Evolutionary conservation across 805 yeast genomes (phyloP).

Genomic region (Starmerella scarabaei): DNA sequence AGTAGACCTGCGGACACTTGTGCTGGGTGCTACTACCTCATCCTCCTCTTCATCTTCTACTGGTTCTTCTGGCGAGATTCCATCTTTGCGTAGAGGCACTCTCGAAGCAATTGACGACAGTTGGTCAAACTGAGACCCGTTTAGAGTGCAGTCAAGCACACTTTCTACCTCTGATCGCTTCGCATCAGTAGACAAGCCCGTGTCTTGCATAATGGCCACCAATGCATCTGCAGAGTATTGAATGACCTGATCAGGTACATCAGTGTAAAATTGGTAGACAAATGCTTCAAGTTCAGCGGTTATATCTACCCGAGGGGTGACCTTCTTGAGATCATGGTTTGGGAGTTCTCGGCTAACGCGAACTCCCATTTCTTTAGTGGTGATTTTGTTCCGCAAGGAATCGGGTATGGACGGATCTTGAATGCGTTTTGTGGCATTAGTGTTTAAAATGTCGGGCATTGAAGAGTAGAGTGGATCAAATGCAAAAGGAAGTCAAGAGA

Average conservation of each 20-base stretch:
- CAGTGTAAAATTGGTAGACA: conserved; percentile 48
- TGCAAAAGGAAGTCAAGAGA: too few species aligned
- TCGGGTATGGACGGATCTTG: conserved; percentile 17
- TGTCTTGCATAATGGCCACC: conserved; percentile 42
- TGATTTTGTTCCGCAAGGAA: conserved; percentile 53
- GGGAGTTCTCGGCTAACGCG: conserved; percentile 24
- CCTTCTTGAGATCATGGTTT: not conserved
- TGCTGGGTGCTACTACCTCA: conserved; percentile 9
- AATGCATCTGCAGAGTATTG: conserved; percentile 48
- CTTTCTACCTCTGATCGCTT: conserved; percentile 41
- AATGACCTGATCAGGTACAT: conserved; percentile 62
- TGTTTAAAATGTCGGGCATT: conserved; percentile 11
- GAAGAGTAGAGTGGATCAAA: too few species aligned
- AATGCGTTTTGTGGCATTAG: not conserved
- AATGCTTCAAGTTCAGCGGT: conserved; percentile 41
- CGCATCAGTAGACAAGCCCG: conserved; percentile 31
- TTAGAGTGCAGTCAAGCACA: conserved; percentile 33
- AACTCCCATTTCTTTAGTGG: conserved; percentile 56
- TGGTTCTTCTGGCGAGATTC: conserved; percentile 26
- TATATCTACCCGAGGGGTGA: not conserved
- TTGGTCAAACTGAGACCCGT: conserved; percentile 13
- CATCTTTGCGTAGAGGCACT: conserved; percentile 12
- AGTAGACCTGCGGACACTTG: conserved; percentile 10
- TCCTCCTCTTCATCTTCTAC: conserved; percentile 24
- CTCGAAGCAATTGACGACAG: conserved; percentile 20